Conservation (phyloP, 768 basidiomycete species). For the Fibroporia radiculosa region DNA sequence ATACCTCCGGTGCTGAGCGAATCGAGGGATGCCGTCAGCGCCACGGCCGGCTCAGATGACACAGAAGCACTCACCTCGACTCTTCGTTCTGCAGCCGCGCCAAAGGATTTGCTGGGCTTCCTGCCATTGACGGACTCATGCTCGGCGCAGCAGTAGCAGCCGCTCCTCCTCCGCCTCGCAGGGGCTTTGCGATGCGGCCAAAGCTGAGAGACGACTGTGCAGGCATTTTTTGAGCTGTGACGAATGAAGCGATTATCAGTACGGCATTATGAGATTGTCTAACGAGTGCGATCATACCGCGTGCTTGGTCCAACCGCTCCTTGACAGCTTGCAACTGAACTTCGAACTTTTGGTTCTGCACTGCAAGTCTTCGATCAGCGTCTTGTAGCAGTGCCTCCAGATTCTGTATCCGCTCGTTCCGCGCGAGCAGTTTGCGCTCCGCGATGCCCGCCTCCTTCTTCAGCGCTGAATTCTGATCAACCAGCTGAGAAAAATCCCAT, state of each 20-base stretch:
- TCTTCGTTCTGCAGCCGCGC: conserved; percentile 77
- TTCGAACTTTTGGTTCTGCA: conserved; percentile 95
- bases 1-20: conserved; percentile 13
- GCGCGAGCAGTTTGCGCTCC: conserved; percentile 90
- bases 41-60: background rate
- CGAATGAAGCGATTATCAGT: conserved; percentile 12
- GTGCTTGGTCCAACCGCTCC: conserved; percentile 86
- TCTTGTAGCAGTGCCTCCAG: conserved; percentile 89
- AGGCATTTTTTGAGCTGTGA: conserved; percentile 69
- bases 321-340: conserved; percentile 86
- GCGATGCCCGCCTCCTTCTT: conserved; percentile 98
- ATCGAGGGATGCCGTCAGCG: conserved; percentile 1
- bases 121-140: conserved; percentile 34
- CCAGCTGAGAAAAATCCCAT: conserved; percentile 68
- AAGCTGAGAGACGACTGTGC: conserved; percentile 70
- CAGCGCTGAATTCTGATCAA: conserved; percentile 93
- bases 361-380: conserved; percentile 84
- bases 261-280: conserved; percentile 4
- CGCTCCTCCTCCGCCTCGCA: conserved; percentile 84
- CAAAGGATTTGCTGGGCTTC: conserved; percentile 56
- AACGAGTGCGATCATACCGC: conserved; percentile 49
- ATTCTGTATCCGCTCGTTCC: conserved; percentile 97
- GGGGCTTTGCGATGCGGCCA: conserved; percentile 93
- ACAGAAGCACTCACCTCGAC: conserved; percentile 29
- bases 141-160: conserved; percentile 31